Conservation (phyloP, 2,329 filamentous ascomycete genomes). For the Aspergillus sclerotialis region DNA sequence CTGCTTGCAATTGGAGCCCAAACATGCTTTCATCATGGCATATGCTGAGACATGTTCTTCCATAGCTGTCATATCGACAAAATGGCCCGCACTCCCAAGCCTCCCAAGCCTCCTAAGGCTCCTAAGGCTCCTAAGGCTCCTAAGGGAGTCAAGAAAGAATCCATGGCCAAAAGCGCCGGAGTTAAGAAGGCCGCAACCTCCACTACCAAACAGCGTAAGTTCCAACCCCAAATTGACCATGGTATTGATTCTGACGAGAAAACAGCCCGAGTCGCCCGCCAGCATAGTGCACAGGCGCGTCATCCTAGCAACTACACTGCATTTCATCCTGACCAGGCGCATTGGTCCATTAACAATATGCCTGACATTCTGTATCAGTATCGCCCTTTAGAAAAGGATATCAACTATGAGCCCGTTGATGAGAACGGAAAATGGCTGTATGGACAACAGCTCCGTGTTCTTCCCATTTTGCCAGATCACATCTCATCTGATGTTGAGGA, state of each 20-base stretch:
- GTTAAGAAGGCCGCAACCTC: neutral
- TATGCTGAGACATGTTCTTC: neutral
- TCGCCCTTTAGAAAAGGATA: neutral
- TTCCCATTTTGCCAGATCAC: slow-evolving; percentile 21
- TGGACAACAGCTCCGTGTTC: neutral
- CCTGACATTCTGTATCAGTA: neutral
- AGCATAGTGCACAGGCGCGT: neutral
- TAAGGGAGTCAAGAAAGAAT: neutral
- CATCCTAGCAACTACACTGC: neutral
- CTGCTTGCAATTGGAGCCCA: too few species aligned
- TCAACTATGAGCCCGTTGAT: neutral
- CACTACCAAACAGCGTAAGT: neutral
- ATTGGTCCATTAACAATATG: neutral
- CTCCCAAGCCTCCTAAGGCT: too few species aligned
- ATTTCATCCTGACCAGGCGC: slow-evolving; percentile 8
- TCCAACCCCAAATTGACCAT: neutral
- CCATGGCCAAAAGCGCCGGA: neutral
- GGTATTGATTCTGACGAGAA: neutral
- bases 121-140: too few species aligned
- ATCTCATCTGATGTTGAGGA: slow-evolving; percentile 24
- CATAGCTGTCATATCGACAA: neutral
- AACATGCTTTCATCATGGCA: neutral
- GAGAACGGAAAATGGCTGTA: neutral
- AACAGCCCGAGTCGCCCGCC: neutral
- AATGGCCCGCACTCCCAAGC: neutral